Percentiles rank a stretch among this genome's conserved stretches.
Conservation (phyloP, 805 yeast species). For the Metschnikowia amazonensis region DNA sequence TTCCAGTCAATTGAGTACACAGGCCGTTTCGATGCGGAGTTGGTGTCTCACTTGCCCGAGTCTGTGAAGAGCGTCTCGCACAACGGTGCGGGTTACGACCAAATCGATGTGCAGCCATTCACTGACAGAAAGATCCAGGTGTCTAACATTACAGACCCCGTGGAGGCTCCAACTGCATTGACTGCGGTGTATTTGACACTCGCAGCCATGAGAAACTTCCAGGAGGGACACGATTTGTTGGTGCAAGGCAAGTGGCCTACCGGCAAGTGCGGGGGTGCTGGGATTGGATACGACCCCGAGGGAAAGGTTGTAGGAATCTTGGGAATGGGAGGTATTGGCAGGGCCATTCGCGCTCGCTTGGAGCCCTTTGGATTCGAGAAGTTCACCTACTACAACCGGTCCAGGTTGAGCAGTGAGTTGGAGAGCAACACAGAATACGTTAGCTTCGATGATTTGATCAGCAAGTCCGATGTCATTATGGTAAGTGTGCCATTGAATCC, state of each 20-base stretch:
- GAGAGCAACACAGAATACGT: conserved; percentile 72
- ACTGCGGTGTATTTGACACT: conserved; percentile 61
- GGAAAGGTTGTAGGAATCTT: conserved; percentile 75
- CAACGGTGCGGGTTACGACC: conserved; percentile 77
- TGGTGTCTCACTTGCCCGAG: conserved; percentile 51
- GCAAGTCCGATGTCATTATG: conserved; percentile 63
- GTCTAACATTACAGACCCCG: conserved; percentile 64
- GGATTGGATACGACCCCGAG: conserved; percentile 70
- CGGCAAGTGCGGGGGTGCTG: conserved; percentile 45
- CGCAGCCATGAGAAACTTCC: conserved; percentile 66
- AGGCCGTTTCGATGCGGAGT: conserved; percentile 64
- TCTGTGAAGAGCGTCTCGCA: conserved; percentile 53
- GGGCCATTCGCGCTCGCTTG: conserved; percentile 68
- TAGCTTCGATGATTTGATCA: conserved; percentile 62
- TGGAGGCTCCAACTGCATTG: conserved; percentile 69
- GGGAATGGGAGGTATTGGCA: conserved; percentile 90
- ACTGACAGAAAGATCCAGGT: conserved; percentile 53
- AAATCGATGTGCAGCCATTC: conserved; percentile 55
- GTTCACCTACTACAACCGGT: conserved; percentile 71
- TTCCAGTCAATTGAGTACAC: conserved; percentile 49
- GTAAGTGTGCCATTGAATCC: conserved; percentile 75
- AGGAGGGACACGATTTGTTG: conserved; percentile 51
- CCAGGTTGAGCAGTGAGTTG: conserved; percentile 51
- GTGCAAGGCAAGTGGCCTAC: conserved; percentile 59
- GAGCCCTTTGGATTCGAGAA: conserved; percentile 72